Percentiles rank a stretch among this genome's conserved stretches.
These are phyloP conservation scores for Tricholoma bakamatsutake DNA, from an alignment of 768 basidiomycete species.

Conservation along the genomic window DNA sequence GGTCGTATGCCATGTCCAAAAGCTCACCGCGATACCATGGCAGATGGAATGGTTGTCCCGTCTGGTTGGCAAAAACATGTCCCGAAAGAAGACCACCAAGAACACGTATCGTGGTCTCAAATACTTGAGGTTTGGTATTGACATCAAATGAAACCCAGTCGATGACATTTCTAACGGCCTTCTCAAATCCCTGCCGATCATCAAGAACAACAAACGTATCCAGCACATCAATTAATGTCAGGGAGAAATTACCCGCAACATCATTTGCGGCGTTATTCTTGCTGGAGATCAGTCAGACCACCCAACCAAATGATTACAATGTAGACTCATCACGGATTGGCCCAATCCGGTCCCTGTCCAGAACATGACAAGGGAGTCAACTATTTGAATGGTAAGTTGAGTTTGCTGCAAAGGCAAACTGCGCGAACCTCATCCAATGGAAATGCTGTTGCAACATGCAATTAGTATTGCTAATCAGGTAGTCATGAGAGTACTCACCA, in stretches of 20 bases:
- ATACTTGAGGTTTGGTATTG: constrained; percentile 95
- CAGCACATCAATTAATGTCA: constrained; percentile 77
- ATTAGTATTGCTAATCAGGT: constrained; percentile 3
- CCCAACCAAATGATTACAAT: not conserved
- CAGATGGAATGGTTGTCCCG: constrained; percentile 62
- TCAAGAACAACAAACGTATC: constrained; percentile 89
- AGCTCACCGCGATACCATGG: constrained; percentile 85
- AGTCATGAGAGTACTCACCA: constrained; percentile 39
- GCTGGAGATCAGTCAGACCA: constrained; percentile 25
- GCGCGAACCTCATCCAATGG: constrained; percentile 71
- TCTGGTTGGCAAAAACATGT: constrained; percentile 71
- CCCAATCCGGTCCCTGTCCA: constrained; percentile 85
- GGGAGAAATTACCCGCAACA: constrained; percentile 89
- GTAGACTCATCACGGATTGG: constrained; percentile 51
- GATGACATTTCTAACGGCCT: constrained; percentile 79
- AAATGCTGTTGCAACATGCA: constrained; percentile 49
- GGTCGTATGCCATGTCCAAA: constrained; percentile 75
- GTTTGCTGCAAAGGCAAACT: not conserved
- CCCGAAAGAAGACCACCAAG: constrained; percentile 86
- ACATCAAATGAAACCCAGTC: constrained; percentile 86
- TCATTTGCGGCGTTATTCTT: constrained; percentile 82
- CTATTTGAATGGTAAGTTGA: constrained; percentile 30
- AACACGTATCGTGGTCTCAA: constrained; percentile 94
- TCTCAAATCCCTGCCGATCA: constrained; percentile 73
- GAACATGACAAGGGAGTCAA: constrained; percentile 85